Evolutionary conservation across 768 basidiomycete genomes (phyloP), one percentile per base, ranked within the genome.

Genomic region (Suillus subalutaceus): DNA sequence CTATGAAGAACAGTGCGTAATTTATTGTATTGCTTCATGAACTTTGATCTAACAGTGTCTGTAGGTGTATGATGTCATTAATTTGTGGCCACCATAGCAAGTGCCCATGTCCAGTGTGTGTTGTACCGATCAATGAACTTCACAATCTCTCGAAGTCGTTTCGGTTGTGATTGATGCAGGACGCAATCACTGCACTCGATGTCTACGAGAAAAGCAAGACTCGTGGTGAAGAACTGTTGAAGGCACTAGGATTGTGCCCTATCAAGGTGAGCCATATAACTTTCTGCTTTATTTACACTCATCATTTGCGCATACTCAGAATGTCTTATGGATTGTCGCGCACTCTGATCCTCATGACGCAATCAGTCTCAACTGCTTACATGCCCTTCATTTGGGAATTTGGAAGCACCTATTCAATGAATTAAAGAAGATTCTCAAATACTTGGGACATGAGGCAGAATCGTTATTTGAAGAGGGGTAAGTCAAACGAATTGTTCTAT

Each of bases 31-130:
- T 63, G n/a, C 35, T 6, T 52, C 0, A 26, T 52, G 26, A 30
- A 20, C 15, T 58, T 32, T 40, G 35, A 46, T 37, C 2, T n/a
- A n/a, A n/a, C n/a, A n/a, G 35, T 2, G 40, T 37, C 35, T 8
- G 23, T 16, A 64, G 79, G 57, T 75, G 69, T 30, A 65, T 78
- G 4, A 81, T 82, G 77, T 70, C 79, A 2, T 65, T 80, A 0
- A 78, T 75, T n/a, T 71, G 74, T 16, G 79, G 80, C 1, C 68
- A 3, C 65, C 62, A 20, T 68, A n/a, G 69, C 38, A 50, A 64
- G 1, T 74, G 64, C 64, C 80, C 79, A 2, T 82, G 80, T 60
- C 79, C 79, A 2, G 67, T 79, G 0, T 82, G 80, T 65, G 67
- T 78, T 0, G 78, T 80, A 9, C 76, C 77, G 3, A 58, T 66